A percentile compares a stretch with the other conserved stretches of the same genome.
Conservation (phyloP, 306 rosid species). For the Arachis hypogaea region DNA sequence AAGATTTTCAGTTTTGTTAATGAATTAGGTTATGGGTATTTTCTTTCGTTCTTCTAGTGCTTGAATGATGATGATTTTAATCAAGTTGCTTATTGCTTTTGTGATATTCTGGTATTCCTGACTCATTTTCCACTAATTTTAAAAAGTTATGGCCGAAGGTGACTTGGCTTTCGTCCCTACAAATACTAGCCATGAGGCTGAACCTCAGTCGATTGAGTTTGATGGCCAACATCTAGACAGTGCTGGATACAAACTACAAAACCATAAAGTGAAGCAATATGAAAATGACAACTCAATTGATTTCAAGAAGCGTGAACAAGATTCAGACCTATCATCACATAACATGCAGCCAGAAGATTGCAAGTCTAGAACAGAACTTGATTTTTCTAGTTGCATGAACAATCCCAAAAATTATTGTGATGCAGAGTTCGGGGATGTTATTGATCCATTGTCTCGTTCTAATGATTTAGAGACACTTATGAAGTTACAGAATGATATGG, state of each 20-base stretch:
- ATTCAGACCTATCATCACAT: conserved; percentile 32
- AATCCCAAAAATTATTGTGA: conserved; percentile 40
- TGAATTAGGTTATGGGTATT: conserved; percentile 21
- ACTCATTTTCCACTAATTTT: conserved; percentile 32
- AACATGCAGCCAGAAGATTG: conserved; percentile 36
- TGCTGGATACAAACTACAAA: conserved; percentile 44
- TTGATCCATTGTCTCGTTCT: conserved; percentile 45
- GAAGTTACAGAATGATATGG: conserved; percentile 39
- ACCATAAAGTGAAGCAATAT: conserved; percentile 46
- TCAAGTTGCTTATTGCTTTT: background rate
- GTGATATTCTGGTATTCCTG: background rate
- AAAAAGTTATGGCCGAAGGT: conserved; percentile 62
- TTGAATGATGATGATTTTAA: background rate
- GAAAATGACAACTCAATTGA: conserved; percentile 40
- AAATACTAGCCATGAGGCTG: conserved; percentile 48
- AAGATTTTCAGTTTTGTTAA: conserved; percentile 10
- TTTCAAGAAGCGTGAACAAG: conserved; percentile 44
- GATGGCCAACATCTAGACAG: conserved; percentile 45
- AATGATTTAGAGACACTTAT: conserved; percentile 40
- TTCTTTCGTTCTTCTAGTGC: background rate
- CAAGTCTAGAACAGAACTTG: conserved; percentile 38
- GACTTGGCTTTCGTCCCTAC: conserved; percentile 55
- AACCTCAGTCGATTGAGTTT: conserved; percentile 53
- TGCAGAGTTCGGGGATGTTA: conserved; percentile 30
- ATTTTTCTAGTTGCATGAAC: conserved; percentile 19